Evolutionary conservation across 2,329 filamentous ascomycete species (phyloP), one percentile per base, ranked within the genome.

Genomic region (Botryotinia calthae): DNA sequence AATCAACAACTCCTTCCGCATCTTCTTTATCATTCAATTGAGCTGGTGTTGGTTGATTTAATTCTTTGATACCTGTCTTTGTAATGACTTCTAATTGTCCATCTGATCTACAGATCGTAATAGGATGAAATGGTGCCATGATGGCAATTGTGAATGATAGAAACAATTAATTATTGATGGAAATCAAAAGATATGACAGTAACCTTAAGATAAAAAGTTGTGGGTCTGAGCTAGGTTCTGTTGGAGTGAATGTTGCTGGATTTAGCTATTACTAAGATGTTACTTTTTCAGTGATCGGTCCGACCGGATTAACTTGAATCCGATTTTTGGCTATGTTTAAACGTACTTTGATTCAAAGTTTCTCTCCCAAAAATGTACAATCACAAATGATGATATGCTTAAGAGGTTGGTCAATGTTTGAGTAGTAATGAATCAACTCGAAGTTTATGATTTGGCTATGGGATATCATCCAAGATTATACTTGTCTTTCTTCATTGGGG

Each of bases 11-110:
- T 58, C 87, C 87, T 77, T 87, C 84, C 40, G 82, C 82, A 76
- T 88, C 84, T 34, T 86, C 85, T 56, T 81, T 84, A 73, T 83
- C 82, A 78, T 87, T 84, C 72, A 87, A 82, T 79, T 88, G 87
- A 58, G 85, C 82, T 73, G 82, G 79, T 4, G 84, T 85, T 10
- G 87, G 87, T 48, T 84, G 83, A 76, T 88, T 88, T 46, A 77
- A 78, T 77, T 86, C 85, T 66, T 73, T 76, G 7, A 68, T 64
- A 59, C 77, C 77, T 58, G 72, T 70, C 66, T 74, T 78, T 16
- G 73, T 76, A 51, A 73, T 73, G 28, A 76, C 65, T 54, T 77
- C 75, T 20, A 77, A 61, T 65, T 73, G 73, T 14, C 80, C 80
- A 76, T 81, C 80, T 25, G 78, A 79, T 56, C 80, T 73, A 56